Evolutionary conservation across 352 stramenopile genomes (phyloP).

Genomic region (Pythium myriotylum): DNA sequence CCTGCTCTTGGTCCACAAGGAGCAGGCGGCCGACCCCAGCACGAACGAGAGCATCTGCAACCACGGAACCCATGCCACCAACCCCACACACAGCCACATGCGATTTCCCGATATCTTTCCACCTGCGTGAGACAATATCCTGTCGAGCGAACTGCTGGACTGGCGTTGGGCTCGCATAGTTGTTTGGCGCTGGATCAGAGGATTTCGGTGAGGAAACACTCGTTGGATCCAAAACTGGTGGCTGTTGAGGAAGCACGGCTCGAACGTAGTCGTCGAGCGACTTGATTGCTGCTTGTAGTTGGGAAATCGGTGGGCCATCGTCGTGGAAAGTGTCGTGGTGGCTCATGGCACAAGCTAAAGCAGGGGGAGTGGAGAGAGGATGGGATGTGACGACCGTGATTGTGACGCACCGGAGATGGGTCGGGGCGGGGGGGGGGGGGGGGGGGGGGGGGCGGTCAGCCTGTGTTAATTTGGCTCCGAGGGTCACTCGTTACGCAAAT

Average conservation of each 20-base stretch:
- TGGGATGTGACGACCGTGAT: not conserved
- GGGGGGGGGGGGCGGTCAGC: too few relatives aligned
- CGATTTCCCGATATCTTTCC: slow-evolving; percentile 27
- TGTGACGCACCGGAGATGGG: not conserved
- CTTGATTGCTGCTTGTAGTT: slow-evolving; percentile 40
- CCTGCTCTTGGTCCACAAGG: slow-evolving; percentile 36
- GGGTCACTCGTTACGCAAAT: too few relatives aligned
- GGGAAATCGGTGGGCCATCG: slow-evolving; percentile 43
- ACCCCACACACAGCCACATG: slow-evolving; percentile 42
- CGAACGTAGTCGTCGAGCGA: slow-evolving; percentile 45
- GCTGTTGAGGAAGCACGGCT: slow-evolving; percentile 12
- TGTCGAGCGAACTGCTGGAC: slow-evolving; percentile 37
- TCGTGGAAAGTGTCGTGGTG: slow-evolving; percentile 44
- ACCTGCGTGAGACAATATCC: slow-evolving; percentile 25
- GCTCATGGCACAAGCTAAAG: slow-evolving; percentile 24
- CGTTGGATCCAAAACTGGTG: not conserved
- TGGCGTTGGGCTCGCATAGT: slow-evolving; percentile 10
- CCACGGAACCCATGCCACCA: slow-evolving; percentile 29
- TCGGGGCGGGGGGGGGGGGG: not conserved
- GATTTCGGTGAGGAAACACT: not conserved
- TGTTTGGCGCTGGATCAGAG: not conserved
- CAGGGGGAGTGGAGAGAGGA: not conserved
- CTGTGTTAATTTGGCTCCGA: too few relatives aligned
- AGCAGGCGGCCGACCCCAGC: slow-evolving; percentile 36
- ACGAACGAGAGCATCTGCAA: slow-evolving; percentile 38